Evolutionary conservation across 1,284 basidiomycete genomes (phyloP), one percentile per base, ranked within the genome.

Genomic region (Retiboletus flavoniger): DNA sequence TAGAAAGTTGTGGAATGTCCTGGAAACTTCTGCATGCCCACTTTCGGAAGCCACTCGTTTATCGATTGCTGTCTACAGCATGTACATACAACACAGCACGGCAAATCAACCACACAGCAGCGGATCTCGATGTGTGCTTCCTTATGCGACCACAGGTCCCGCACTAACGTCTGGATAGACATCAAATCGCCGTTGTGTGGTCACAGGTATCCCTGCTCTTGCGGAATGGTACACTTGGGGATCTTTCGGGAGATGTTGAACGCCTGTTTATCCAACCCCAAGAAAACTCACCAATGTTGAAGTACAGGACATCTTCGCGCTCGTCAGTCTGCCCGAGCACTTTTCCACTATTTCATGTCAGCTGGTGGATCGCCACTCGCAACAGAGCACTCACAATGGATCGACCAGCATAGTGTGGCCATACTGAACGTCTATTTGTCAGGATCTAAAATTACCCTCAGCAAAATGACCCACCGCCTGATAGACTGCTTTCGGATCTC

Each of bases 391-490:
- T 73, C 69, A 92, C 91, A 89, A 85, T 13, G 95, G 95, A 73
- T 96, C 89, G 19, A 95, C 87, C 16, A 95, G 80, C 79, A 90
- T 87, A 7, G 91, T 91, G 70, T 95, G 93, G 1, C 94, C 95
- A 84, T 91, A 97, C 87, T 93, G 52, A 21, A n/a, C 39, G 43
- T 7, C 26, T 34, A 17, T 48, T 41, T n/a, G 19, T 62, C 41
- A 47, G 42, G 2, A 13, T 38, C 29, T 21, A n/a, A 17, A 40
- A 43, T 47, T 24, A 39, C 21, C 24, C 32, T 2, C 4, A 17
- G 35, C 31, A 26, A 50, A 42, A 36, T 29, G 14, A 77, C 89
- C 64, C 62, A 93, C 92, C 55, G 94, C 93, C 69, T 95, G 91
- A 69, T 95, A 96, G 17, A 77, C 80, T 29, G 92, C 89, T 14